phyloP scores from a whole-genome alignment of 2,329 filamentous ascomycete species.

The Calonectria crousiana region DNA sequence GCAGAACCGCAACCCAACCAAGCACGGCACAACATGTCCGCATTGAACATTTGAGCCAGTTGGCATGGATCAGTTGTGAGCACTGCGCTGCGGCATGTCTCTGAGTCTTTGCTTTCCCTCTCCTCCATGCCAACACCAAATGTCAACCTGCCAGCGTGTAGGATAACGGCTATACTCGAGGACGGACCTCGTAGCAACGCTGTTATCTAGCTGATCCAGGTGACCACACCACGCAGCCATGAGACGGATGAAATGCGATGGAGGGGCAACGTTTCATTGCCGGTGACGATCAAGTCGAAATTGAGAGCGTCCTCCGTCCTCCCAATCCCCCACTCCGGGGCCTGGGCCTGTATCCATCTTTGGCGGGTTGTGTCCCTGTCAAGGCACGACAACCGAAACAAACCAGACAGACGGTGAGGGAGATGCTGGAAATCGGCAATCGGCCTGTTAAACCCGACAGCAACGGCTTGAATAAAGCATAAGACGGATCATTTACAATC shows the following conservation, averaged over 20 bases:
- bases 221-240: not conserved
- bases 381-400: not conserved
- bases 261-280: not conserved
- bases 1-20: not conserved
- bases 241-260: not conserved
- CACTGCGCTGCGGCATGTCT: not conserved
- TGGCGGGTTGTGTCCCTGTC: not conserved
- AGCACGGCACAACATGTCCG: not conserved
- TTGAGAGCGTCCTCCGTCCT: not conserved
- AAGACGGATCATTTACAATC: not conserved
- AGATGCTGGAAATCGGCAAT: not conserved
- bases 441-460: not conserved
- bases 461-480: not conserved
- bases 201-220: no score
- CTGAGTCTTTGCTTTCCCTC: not conserved
- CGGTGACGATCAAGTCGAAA: not conserved
- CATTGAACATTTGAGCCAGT: not conserved
- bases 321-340: not conserved
- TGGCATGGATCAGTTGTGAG: not conserved
- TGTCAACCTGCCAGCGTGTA: not conserved
- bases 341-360: not conserved
- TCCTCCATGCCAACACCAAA: not conserved
- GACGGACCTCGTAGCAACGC: no score
- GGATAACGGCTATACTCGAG: not conserved
- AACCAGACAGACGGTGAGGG: not conserved